Evolutionary conservation across 2,329 filamentous ascomycete genomes (phyloP).

Genomic region (Diaporthe vexans): DNA sequence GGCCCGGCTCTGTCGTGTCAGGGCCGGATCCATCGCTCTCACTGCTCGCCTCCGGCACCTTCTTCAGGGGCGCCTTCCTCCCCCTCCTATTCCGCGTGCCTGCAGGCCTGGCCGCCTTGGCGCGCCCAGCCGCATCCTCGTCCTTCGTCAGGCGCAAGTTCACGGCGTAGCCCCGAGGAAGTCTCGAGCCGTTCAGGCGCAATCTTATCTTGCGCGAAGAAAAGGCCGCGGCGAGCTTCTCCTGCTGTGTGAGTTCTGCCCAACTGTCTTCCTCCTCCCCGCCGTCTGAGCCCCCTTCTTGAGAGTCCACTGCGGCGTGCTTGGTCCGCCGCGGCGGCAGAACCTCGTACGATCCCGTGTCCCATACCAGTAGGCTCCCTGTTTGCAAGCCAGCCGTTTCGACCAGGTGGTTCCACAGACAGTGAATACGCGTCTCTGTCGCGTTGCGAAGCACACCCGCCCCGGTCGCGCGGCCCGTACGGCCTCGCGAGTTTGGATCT

Average conservation of each 20-base stretch:
- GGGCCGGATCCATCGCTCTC: slow-evolving; percentile 40
- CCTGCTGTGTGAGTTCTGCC: slow-evolving; percentile 53
- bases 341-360: slow-evolving; percentile 71
- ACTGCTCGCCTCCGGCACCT: slow-evolving; percentile 46
- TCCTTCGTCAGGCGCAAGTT: slow-evolving; percentile 64
- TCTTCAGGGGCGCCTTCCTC: background rate
- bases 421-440: slow-evolving; percentile 73
- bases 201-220: slow-evolving; percentile 69
- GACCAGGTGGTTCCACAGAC: slow-evolving; percentile 73
- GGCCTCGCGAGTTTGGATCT: slow-evolving; percentile 63
- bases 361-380: slow-evolving; percentile 74
- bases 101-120: slow-evolving; percentile 30
- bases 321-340: slow-evolving; percentile 58
- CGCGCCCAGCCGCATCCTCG: slow-evolving; percentile 40
- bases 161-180: slow-evolving; percentile 68
- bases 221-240: slow-evolving; percentile 67
- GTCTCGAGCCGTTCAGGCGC: slow-evolving; percentile 65
- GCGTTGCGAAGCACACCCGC: slow-evolving; percentile 69
- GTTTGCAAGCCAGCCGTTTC: slow-evolving; percentile 68
- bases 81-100: slow-evolving; percentile 17
- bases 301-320: slow-evolving; percentile 43
- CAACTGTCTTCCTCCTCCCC: background rate
- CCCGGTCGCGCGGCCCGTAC: slow-evolving; percentile 22
- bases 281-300: slow-evolving; percentile 43
- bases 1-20: background rate